A percentile compares a stretch with the other conserved stretches of the same genome.
phyloP scores from a whole-genome alignment of 768 basidiomycete genomes.

The Boletus pseudo-olivaceus region DNA sequence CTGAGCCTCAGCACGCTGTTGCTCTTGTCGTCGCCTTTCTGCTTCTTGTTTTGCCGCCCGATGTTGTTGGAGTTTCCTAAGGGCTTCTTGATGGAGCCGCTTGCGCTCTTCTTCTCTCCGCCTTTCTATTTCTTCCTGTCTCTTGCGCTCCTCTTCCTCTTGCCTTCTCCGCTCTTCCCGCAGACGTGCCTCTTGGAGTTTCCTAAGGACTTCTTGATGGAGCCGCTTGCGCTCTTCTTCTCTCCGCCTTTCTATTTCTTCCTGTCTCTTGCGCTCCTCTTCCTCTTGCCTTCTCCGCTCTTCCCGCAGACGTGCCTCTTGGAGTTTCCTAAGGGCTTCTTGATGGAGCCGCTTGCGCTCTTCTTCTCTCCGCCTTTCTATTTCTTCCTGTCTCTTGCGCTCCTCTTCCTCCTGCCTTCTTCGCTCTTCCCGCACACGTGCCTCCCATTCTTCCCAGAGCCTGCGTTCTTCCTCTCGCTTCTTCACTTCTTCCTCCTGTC shows the following conservation, averaged over 20 bases:
- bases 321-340: too few species aligned
- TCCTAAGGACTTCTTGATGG: too few species aligned
- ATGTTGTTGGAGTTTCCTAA: neutral
- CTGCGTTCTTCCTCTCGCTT: too few species aligned
- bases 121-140: neutral
- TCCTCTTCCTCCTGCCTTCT: neutral
- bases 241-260: too few species aligned
- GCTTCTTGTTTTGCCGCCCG: slow-evolving; percentile 26
- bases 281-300: too few species aligned
- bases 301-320: too few species aligned
- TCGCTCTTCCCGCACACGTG: slow-evolving; percentile 33
- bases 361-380: too few species aligned
- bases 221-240: too few species aligned
- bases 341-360: too few species aligned
- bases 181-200: slow-evolving; percentile 27
- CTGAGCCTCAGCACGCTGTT: neutral
- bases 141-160: neutral
- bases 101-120: neutral
- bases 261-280: too few species aligned
- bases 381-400: neutral
- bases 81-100: too few species aligned
- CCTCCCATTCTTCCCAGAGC: slow-evolving; percentile 27
- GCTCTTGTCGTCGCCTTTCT: neutral
- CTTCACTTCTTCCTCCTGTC: too few species aligned
- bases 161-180: slow-evolving; percentile 35